Conservation (phyloP, 2,329 filamentous ascomycete species). For the Xylaria sp. region DNA sequence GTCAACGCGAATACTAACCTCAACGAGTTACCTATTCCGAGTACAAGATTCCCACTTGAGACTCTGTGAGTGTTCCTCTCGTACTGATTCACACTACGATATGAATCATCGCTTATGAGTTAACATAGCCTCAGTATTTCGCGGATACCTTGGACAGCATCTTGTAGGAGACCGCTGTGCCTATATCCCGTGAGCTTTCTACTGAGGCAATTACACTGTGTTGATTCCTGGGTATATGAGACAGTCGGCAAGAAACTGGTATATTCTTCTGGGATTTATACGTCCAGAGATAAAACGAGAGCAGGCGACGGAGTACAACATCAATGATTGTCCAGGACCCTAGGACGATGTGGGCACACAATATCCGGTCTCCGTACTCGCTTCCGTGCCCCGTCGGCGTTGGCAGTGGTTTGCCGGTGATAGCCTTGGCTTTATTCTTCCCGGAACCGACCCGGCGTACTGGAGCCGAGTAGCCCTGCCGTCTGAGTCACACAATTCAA, state of each 20-base stretch:
- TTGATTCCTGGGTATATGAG: too few relatives aligned
- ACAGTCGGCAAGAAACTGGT: too few relatives aligned
- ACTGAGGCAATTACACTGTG: too few relatives aligned
- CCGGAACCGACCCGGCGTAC: conserved; percentile 19
- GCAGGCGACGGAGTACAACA: too few relatives aligned
- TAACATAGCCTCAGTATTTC: background rate
- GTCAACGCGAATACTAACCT: background rate
- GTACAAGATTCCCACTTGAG: background rate
- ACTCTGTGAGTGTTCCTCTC: background rate
- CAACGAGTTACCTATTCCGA: background rate
- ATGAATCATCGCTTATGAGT: background rate
- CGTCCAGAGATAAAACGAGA: too few relatives aligned
- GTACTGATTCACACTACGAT: background rate
- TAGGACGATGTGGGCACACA: too few relatives aligned
- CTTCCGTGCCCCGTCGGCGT: background rate
- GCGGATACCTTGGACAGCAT: too few relatives aligned
- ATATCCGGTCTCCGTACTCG: background rate
- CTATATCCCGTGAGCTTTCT: too few relatives aligned
- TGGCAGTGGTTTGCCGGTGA: background rate
- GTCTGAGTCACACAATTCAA: background rate
- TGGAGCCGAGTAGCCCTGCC: background rate
- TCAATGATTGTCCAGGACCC: too few relatives aligned
- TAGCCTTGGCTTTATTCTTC: background rate
- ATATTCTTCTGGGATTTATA: too few relatives aligned
- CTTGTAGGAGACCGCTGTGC: too few relatives aligned